Conservation (phyloP, 2,329 filamentous ascomycete species). For the Endothia cerciana region DNA sequence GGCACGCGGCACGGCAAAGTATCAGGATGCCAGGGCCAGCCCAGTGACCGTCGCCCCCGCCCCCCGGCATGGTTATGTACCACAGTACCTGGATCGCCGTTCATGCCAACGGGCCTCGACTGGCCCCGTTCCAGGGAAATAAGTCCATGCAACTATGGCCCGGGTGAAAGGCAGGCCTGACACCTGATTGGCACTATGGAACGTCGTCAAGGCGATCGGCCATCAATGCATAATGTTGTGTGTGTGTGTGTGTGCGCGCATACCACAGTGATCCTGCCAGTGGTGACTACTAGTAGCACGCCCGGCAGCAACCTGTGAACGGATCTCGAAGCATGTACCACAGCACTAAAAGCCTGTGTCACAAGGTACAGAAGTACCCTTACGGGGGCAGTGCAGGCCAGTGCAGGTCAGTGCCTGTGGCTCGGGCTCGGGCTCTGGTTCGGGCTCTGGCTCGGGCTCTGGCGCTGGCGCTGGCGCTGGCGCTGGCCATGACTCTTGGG, state of each 20-base stretch:
- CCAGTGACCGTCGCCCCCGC: background rate
- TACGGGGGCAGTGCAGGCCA: background rate
- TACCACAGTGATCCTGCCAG: background rate
- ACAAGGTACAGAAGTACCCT: background rate
- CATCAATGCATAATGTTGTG: constrained; percentile 1
- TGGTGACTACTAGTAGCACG: background rate
- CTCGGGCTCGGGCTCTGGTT: background rate
- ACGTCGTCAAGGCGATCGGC: background rate
- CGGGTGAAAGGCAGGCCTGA: background rate
- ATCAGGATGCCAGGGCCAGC: background rate
- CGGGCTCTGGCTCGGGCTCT: too few species aligned
- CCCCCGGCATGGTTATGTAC: background rate
- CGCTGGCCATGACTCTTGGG: background rate
- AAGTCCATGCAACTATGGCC: constrained; percentile 15
- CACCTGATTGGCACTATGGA: background rate
- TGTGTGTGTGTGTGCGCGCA: background rate
- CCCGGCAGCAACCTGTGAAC: background rate
- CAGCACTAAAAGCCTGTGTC: background rate
- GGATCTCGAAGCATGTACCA: background rate
- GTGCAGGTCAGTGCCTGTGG: background rate
- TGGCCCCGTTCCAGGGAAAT: constrained; percentile 4
- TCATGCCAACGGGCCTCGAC: constrained; percentile 14
- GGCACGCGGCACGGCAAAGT: background rate
- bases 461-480: too few species aligned
- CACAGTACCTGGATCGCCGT: constrained; percentile 1